Evolutionary conservation across 768 basidiomycete species (phyloP), one percentile per base, ranked within the genome.

Genomic region (Holtermannia corniformis): DNA sequence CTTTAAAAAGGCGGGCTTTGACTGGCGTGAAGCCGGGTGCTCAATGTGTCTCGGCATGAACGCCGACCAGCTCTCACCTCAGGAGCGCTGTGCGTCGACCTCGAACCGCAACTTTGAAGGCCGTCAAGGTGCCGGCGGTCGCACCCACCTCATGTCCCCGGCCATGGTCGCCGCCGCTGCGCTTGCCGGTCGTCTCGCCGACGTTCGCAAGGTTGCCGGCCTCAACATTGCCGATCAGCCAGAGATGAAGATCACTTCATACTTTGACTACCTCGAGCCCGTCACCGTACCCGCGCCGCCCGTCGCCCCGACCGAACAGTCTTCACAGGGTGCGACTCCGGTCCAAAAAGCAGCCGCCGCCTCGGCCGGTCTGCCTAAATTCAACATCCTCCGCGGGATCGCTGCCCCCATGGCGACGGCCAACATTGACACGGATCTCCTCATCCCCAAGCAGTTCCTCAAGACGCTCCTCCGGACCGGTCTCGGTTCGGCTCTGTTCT

Each of bases 11-110:
- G 89, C 89, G 28, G 89, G 89, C 26, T 93, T 91, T 65, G 89
- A 93, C 65, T 92, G 89, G 89, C 80, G 89, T 48, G 89, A 93
- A 73, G 89, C 89, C 26, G 89, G 89, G 27, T 93, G 89, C 68
- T 93, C 89, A 14, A 93, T 93, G 89, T 93, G 89, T 74, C 73
- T 93, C 60, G 89, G 88, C 41, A 93, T 93, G 89, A 93, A 93
- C 73, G 86, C 88, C 12, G 89, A 93, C 73, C 87, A 90, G 65
- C 76, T 93, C 47, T 78, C 79, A 16, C 86, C 87, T 1, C 83
- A 85, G 50, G 75, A 79, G 65, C 83, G 89, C 42, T 92, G 89
- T 64, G 89, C 89, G 10, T 88, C 86, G 60, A 92, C 89, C 32
- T 88, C 86, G 63, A 91, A 92, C 74, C 81, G 89, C 54, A 92